Evolutionary conservation across 2,329 filamentous ascomycete genomes (phyloP).

Genomic region (Hypoxylon sp.): DNA sequence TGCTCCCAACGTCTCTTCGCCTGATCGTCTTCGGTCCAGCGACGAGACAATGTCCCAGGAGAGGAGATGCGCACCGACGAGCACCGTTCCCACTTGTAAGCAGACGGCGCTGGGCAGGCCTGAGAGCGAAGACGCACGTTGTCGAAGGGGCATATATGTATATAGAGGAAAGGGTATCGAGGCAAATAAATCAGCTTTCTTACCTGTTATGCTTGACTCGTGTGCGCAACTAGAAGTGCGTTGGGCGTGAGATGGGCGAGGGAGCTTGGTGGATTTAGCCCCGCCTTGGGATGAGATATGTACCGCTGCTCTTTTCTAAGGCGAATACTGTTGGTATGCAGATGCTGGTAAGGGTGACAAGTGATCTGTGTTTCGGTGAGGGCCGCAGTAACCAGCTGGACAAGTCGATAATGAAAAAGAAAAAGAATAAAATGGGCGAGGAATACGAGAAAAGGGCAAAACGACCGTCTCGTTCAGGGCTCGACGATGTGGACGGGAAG

Average conservation of each 20-base stretch:
- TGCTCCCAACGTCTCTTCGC: constrained; percentile 32
- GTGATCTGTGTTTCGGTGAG: background rate
- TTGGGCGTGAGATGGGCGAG: constrained; percentile 13
- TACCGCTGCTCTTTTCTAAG: background rate
- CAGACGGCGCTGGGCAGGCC: constrained; percentile 2
- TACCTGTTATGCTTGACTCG: constrained; percentile 19
- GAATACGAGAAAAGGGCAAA: constrained; percentile 10
- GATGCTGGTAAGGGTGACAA: background rate
- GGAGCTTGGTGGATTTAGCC: constrained; percentile 1
- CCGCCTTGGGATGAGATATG: background rate
- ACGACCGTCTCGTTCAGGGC: constrained; percentile 2
- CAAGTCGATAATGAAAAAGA: too few species aligned
- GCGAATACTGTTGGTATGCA: background rate
- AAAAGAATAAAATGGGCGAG: too few species aligned
- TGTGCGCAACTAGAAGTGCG: constrained; percentile 1
- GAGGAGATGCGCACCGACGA: constrained; percentile 20
- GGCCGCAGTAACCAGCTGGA: constrained; percentile 1
- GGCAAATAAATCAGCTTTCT: constrained; percentile 14
- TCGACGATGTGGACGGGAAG: constrained; percentile 11
- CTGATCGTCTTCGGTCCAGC: constrained; percentile 16
- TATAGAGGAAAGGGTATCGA: background rate
- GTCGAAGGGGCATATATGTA: background rate
- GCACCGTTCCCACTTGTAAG: constrained; percentile 14
- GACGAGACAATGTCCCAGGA: constrained; percentile 13
- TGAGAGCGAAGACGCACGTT: background rate